Evolutionary conservation across 2,329 filamentous ascomycete genomes (phyloP), one percentile per base, ranked within the genome.

Genomic region (Fusarium staphyleae): DNA sequence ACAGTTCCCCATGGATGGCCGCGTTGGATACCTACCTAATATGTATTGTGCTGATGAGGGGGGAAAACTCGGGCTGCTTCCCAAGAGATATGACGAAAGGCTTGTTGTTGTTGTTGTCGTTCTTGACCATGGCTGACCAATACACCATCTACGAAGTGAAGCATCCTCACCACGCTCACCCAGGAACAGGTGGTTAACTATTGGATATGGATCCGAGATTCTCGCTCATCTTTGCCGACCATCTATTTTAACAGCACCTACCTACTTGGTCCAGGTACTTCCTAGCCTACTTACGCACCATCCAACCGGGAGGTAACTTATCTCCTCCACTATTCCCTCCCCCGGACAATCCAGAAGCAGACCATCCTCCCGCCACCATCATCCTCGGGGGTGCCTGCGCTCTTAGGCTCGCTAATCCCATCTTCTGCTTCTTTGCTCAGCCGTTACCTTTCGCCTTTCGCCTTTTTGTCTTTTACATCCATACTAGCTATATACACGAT

Each of bases 361-460:
- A 42, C 54, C 43, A 62, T 59, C 51, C 40, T 62, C 50, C 59
- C 59, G 59, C 59, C 59, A 63, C 59, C 58, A 46, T 60, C 47
- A 47, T 45, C 59, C 45, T 39, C 33, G 26, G 18, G n/a, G 22
- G 32, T 37, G 22, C 57, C 47, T 60, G n/a, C 32, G 41, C 44
- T 42, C 46, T 40, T 43, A 19, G 26, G 36, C 36, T 51, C 35
- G 41, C 14, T 44, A 22, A 29, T 42, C 30, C 46, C 39, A 26
- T 43, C 19, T 19, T 34, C 44, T 52, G 41, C 30, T 26, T 42
- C 22, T 35, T 41, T 34, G 35, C 16, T 29, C 28, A 29, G 28
- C 28, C 12, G 12, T 13, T 9, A 22, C 26, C 35, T 14, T 29
- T 41, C 26, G 35, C 16, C 24, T 18, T 34, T 19, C 10, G 15